These are phyloP conservation scores for Lactarius hengduanensis DNA, from an alignment of 768 basidiomycete genomes.

Conservation along the genomic window DNA sequence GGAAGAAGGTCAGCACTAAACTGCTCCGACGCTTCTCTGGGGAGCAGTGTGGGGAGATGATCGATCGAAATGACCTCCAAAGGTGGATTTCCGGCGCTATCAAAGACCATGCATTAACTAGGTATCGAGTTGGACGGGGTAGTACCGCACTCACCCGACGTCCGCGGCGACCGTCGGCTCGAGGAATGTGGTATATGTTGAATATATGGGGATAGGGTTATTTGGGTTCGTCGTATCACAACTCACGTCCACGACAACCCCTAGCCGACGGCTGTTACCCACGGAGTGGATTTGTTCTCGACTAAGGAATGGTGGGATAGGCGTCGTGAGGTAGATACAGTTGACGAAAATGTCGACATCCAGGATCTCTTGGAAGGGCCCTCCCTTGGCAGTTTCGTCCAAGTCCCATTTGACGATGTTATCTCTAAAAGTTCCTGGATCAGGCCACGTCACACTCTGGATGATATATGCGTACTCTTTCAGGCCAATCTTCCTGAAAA, in stretches of 20 bases:
- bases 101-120: slow-evolving; percentile 27
- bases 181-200: slow-evolving; percentile 89
- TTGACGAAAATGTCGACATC: slow-evolving; percentile 98
- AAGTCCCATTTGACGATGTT: slow-evolving; percentile 98
- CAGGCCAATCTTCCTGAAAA: slow-evolving; percentile 95
- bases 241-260: slow-evolving; percentile 93
- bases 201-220: slow-evolving; percentile 97
- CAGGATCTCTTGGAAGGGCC: slow-evolving; percentile 92
- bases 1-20: slow-evolving; percentile 88
- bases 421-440: slow-evolving; percentile 48
- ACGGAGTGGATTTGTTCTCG: slow-evolving; percentile 67
- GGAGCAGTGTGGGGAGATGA: slow-evolving; percentile 92
- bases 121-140: background rate
- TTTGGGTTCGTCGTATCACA: slow-evolving; percentile 99
- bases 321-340: slow-evolving; percentile 93
- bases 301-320: slow-evolving; percentile 82
- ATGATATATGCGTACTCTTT: slow-evolving; percentile 63
- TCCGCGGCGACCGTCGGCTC: slow-evolving; percentile 88
- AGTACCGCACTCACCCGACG: slow-evolving; percentile 56
- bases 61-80: slow-evolving; percentile 93
- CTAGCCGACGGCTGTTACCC: slow-evolving; percentile 63
- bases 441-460: background rate
- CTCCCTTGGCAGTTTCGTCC: slow-evolving; percentile 94
- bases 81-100: slow-evolving; percentile 59
- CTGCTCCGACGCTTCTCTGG: slow-evolving; percentile 95